Conservation (phyloP, 1,284 basidiomycete genomes). For the Abortiporus biennis region DNA sequence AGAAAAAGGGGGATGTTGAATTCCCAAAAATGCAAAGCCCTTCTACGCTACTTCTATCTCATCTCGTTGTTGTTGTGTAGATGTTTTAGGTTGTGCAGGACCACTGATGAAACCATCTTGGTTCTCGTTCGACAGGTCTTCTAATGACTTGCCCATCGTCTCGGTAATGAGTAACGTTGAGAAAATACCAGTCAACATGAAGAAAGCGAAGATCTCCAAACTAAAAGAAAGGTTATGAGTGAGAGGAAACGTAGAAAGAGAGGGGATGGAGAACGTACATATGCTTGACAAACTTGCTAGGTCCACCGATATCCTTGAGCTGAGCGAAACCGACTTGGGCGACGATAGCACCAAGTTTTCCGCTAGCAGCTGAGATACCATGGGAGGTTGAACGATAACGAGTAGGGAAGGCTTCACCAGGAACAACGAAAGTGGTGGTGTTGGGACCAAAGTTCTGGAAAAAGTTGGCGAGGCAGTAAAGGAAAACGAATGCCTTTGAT, state of each 20-base stretch:
- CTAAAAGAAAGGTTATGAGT: constrained; percentile 23
- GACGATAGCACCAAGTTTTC: constrained; percentile 81
- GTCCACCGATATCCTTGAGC: constrained; percentile 62
- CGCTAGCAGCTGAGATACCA: constrained; percentile 80
- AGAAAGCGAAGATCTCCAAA: constrained; percentile 67
- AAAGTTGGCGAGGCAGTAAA: constrained; percentile 73
- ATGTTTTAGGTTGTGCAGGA: no score
- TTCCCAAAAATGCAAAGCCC: not conserved
- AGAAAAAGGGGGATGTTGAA: not conserved
- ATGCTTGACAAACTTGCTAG: constrained; percentile 53
- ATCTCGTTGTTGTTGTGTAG: no score
- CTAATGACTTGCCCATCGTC: constrained; percentile 64
- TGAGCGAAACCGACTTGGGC: constrained; percentile 77
- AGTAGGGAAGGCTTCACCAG: constrained; percentile 84
- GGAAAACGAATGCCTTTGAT: constrained; percentile 66
- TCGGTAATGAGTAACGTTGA: constrained; percentile 75
- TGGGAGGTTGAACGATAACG: constrained; percentile 81
- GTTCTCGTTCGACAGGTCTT: constrained; percentile 67
- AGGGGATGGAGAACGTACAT: constrained; percentile 37
- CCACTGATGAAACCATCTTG: constrained; percentile 53
- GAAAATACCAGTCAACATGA: constrained; percentile 78
- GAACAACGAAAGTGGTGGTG: constrained; percentile 77
- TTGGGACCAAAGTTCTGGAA: constrained; percentile 81
- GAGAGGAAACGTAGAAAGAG: constrained; percentile 2
- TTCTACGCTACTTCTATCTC: not conserved